Evolutionary conservation across 306 rosid species (phyloP).

Genomic region (Luffa aegyptiaca): DNA sequence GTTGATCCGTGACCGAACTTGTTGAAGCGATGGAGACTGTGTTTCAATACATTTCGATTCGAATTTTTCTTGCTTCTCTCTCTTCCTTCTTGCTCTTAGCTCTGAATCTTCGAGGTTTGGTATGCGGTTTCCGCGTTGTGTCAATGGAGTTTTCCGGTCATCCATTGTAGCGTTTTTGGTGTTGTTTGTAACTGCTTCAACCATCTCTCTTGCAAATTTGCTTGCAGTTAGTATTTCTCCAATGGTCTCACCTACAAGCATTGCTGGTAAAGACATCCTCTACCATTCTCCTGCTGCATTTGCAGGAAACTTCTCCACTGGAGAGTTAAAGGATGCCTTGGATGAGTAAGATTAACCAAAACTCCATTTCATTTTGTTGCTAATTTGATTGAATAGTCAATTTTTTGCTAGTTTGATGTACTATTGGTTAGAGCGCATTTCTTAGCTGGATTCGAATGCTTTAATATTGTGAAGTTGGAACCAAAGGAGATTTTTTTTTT

Average conservation of each 20-base stretch:
- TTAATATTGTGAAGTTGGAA: no score
- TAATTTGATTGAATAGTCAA: no score
- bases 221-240: slow-evolving; percentile 87
- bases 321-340: no score
- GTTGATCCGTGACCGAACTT: slow-evolving; percentile 72
- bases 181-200: slow-evolving; percentile 29
- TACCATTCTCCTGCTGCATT: slow-evolving; percentile 86
- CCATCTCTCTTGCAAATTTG: slow-evolving; percentile 69
- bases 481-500: no score
- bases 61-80: slow-evolving; percentile 57
- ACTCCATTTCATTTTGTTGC: no score
- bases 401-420: no score
- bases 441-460: no score
- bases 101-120: slow-evolving; percentile 52
- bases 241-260: slow-evolving; percentile 84
- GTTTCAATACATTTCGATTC: slow-evolving; percentile 20
- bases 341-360: no score
- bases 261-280: slow-evolving; percentile 85
- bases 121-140: slow-evolving; percentile 33
- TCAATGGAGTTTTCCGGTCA: slow-evolving; percentile 74
- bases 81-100: slow-evolving; percentile 64
- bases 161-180: slow-evolving; percentile 28
- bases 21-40: slow-evolving; percentile 43
- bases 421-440: no score
- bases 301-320: no score